Conservation (phyloP, 2,329 filamentous ascomycete species). For the Pezicula carpinea region DNA sequence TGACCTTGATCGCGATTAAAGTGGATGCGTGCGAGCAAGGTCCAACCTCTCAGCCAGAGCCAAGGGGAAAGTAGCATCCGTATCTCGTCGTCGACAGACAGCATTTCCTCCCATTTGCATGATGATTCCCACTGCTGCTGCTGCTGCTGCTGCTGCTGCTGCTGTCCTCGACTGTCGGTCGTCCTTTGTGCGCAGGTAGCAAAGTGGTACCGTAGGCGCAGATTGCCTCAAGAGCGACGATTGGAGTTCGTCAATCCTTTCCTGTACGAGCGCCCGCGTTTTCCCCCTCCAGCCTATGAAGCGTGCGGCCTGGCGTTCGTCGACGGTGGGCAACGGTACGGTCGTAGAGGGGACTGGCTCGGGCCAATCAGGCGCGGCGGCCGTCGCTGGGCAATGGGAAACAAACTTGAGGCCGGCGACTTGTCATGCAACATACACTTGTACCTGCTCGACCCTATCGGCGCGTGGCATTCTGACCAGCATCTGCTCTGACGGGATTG, state of each 20-base stretch:
- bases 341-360: no score
- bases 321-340: no score
- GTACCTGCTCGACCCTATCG: constrained; percentile 17
- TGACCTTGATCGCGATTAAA: neutral
- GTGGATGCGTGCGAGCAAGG: neutral
- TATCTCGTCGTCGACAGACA: no score
- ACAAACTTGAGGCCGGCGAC: constrained; percentile 17
- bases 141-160: no score
- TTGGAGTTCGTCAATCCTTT: constrained; percentile 17
- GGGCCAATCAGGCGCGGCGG: constrained; percentile 7
- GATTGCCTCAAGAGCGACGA: constrained; percentile 26
- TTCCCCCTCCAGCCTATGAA: constrained; percentile 12
- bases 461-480: constrained; percentile 8
- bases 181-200: no score
- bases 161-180: no score
- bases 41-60: neutral
- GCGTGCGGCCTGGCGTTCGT: constrained; percentile 2
- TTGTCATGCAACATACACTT: constrained; percentile 16
- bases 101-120: no score
- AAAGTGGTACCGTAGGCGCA: neutral
- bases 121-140: no score
- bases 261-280: constrained; percentile 11
- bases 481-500: neutral
- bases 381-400: constrained; percentile 17
- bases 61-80: no score